Conservation (phyloP, 208 protist species). For the Acanthamoeba culbertsoni region DNA sequence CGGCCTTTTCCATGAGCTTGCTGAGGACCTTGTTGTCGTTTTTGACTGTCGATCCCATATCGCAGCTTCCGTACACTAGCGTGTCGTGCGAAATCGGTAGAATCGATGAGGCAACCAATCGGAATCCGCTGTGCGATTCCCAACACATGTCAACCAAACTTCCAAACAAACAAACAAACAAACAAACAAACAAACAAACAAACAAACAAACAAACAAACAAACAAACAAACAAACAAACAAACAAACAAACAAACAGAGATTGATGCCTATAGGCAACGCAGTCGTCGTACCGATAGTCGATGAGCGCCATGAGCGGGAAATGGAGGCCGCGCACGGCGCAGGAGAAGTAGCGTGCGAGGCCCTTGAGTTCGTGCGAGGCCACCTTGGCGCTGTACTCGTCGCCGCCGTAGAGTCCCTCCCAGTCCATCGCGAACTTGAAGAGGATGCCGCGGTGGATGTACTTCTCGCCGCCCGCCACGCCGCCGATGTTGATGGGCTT, state of each 20-base stretch:
- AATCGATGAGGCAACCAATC: slow-evolving; percentile 60
- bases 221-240: background rate
- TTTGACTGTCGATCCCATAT: slow-evolving; percentile 45
- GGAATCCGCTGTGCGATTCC: slow-evolving; percentile 31
- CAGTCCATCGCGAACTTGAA: slow-evolving; percentile 71
- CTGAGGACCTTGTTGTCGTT: slow-evolving; percentile 1
- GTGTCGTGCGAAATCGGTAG: slow-evolving; percentile 51
- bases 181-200: background rate
- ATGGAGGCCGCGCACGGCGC: slow-evolving; percentile 39
- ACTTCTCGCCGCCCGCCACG: slow-evolving; percentile 70
- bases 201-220: background rate
- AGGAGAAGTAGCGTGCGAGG: slow-evolving; percentile 40
- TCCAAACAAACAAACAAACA: background rate
- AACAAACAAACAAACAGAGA: no score
- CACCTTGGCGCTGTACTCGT: slow-evolving; percentile 57
- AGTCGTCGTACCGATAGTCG: slow-evolving; percentile 64
- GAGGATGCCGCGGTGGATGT: slow-evolving; percentile 58
- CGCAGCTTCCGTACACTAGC: slow-evolving; percentile 50
- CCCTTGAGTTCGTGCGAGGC: slow-evolving; percentile 64
- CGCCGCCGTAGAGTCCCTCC: slow-evolving; percentile 33
- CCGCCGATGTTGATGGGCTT: slow-evolving; percentile 37
- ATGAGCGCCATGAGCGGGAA: slow-evolving; percentile 64
- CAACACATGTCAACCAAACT: background rate
- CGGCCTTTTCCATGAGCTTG: slow-evolving; percentile 59
- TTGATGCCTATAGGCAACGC: no score